A percentile compares a stretch with the other conserved stretches of the same genome.
These are phyloP conservation scores for Leccinellum rugosiceps DNA, from an alignment of 768 basidiomycete species.

Conservation along the genomic window DNA sequence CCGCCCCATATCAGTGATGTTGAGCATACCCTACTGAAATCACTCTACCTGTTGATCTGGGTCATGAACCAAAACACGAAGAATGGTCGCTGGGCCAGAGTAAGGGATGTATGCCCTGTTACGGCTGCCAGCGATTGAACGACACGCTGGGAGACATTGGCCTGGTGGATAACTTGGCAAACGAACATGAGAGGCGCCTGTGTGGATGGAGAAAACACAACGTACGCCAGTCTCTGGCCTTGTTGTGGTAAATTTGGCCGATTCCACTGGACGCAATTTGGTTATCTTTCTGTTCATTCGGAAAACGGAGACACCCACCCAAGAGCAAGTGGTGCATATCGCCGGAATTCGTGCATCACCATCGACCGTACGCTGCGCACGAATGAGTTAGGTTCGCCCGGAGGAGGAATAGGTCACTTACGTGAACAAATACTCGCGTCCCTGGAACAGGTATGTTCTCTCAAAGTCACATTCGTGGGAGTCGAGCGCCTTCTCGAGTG, in stretches of 20 bases:
- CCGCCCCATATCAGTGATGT: conserved; percentile 11
- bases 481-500: conserved; percentile 59
- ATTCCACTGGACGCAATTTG: conserved; percentile 36
- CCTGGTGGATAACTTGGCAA: conserved; percentile 56
- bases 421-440: conserved; percentile 77
- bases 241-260: conserved; percentile 47
- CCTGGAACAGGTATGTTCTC: conserved; percentile 63
- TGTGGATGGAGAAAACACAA: conserved; percentile 14
- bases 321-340: conserved; percentile 56
- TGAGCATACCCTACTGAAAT: background rate
- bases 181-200: conserved; percentile 6
- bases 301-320: conserved; percentile 38
- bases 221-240: conserved; percentile 69
- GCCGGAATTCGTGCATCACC: conserved; percentile 66
- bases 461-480: conserved; percentile 66
- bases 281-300: background rate
- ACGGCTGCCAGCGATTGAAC: conserved; percentile 58
- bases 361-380: conserved; percentile 58
- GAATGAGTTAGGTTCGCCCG: conserved; percentile 1
- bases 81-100: conserved; percentile 58
- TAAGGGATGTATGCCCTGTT: conserved; percentile 48
- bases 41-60: conserved; percentile 54
- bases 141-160: conserved; percentile 53
- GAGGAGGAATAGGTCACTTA: conserved; percentile 33
- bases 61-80: conserved; percentile 77